Evolutionary conservation across 805 yeast species (phyloP).

Genomic region (Starmerella stellata): DNA sequence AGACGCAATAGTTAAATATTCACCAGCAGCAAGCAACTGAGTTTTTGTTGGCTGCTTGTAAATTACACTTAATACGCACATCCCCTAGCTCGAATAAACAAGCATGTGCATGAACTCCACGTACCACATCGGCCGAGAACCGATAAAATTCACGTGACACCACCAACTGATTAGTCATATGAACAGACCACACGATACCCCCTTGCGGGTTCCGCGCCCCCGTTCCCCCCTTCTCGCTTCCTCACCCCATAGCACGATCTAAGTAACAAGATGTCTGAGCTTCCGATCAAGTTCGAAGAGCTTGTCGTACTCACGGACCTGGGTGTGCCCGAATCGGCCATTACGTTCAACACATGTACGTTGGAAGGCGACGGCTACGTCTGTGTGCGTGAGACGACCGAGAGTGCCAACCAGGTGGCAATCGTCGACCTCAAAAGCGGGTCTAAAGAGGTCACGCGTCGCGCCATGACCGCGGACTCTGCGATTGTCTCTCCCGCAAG

Average conservation of each 20-base stretch:
- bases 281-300: slow-evolving; percentile 95
- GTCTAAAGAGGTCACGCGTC: slow-evolving; percentile 65
- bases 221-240: no score
- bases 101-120: no score
- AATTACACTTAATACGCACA: no score
- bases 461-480: slow-evolving; percentile 91
- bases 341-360: slow-evolving; percentile 87
- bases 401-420: slow-evolving; percentile 59
- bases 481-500: slow-evolving; percentile 85
- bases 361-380: slow-evolving; percentile 83
- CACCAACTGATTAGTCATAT: no score
- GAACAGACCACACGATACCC: no score
- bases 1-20: no score
- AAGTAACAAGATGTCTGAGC: slow-evolving; percentile 29
- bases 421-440: slow-evolving; percentile 69
- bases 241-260: not conserved
- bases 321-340: slow-evolving; percentile 68
- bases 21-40: no score
- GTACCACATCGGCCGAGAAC: no score
- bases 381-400: slow-evolving; percentile 34
- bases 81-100: no score
- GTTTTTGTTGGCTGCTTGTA: no score
- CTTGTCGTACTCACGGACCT: slow-evolving; percentile 70
- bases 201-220: no score
- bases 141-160: no score